A percentile compares a stretch with the other conserved stretches of the same genome.
Evolutionary conservation across 768 basidiomycete genomes (phyloP).

Genomic region (Boletus reticulatus): DNA sequence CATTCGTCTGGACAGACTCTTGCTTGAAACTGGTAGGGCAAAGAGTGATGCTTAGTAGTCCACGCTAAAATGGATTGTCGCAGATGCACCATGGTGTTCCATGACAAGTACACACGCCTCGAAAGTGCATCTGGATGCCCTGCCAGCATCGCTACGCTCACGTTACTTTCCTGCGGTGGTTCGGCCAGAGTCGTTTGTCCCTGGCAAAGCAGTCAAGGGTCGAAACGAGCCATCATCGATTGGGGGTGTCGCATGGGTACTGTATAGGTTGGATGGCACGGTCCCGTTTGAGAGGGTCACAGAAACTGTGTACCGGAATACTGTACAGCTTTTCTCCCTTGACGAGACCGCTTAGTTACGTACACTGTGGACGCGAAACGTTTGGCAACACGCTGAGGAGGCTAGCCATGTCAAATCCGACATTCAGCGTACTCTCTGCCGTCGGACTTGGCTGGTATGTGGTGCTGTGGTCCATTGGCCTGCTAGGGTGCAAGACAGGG

Average conservation of each 20-base stretch:
- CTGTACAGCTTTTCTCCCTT: constrained; percentile 56
- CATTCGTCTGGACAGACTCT: constrained; percentile 57
- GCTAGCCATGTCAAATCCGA: constrained; percentile 14
- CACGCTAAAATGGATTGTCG: neutral
- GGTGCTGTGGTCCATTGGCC: constrained; percentile 59
- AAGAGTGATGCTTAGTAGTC: neutral
- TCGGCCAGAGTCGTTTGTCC: constrained; percentile 56
- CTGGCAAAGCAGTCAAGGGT: constrained; percentile 67
- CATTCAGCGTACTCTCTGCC: constrained; percentile 27
- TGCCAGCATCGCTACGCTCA: constrained; percentile 45
- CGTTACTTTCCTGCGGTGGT: constrained; percentile 51
- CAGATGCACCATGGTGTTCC: constrained; percentile 76
- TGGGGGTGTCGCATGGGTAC: constrained; percentile 72
- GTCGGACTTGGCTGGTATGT: constrained; percentile 59
- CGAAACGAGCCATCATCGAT: constrained; percentile 70
- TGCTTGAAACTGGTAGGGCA: constrained; percentile 71
- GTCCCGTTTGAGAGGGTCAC: constrained; percentile 53
- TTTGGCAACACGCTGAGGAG: neutral
- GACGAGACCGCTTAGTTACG: constrained; percentile 30
- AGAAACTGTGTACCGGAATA: constrained; percentile 62
- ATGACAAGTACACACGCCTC: constrained; percentile 67
- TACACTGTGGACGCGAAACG: neutral
- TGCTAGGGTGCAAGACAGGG: constrained; percentile 71
- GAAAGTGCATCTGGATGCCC: constrained; percentile 42
- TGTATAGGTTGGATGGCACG: constrained; percentile 46